These are phyloP conservation scores for Spizellomyces punctatus DNA, from an alignment of 192 early-diverging fungal genomes.

Conservation along the genomic window DNA sequence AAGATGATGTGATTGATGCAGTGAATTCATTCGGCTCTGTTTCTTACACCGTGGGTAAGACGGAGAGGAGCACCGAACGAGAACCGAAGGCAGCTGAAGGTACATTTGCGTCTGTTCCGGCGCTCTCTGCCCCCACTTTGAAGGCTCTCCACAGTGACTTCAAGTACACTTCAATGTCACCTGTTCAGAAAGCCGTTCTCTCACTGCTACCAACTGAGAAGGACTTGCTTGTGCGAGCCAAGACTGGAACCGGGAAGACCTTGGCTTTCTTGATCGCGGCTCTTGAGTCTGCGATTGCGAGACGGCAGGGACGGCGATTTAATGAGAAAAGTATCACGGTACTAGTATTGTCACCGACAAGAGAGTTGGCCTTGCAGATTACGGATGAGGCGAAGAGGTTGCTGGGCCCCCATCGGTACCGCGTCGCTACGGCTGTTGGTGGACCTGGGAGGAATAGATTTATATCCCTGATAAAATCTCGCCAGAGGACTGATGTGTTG, in stretches of 20 bases:
- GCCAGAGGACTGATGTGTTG: slow-evolving; percentile 81
- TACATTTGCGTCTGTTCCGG: slow-evolving; percentile 21
- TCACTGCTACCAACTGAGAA: slow-evolving; percentile 59
- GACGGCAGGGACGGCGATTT: slow-evolving; percentile 36
- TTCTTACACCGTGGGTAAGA: background rate
- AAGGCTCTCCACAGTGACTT: slow-evolving; percentile 50
- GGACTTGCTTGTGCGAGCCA: slow-evolving; percentile 93
- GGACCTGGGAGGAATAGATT: slow-evolving; percentile 77
- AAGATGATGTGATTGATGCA: slow-evolving; percentile 25
- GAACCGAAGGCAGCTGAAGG: background rate
- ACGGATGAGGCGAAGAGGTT: slow-evolving; percentile 71
- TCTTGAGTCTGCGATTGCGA: slow-evolving; percentile 67
- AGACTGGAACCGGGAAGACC: slow-evolving; percentile 98
- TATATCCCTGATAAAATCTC: slow-evolving; percentile 58
- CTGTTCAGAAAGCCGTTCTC: slow-evolving; percentile 85
- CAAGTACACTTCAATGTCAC: slow-evolving; percentile 75
- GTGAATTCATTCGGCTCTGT: slow-evolving; percentile 2
- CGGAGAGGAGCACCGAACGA: background rate
- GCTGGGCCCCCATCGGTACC: slow-evolving; percentile 75
- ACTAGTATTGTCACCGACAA: slow-evolving; percentile 86
- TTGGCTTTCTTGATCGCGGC: slow-evolving; percentile 92
- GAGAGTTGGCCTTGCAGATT: slow-evolving; percentile 95
- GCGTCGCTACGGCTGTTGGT: slow-evolving; percentile 82
- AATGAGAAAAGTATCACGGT: slow-evolving; percentile 25
- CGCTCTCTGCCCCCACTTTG: slow-evolving; percentile 17